Evolutionary conservation across 2,329 filamentous ascomycete genomes (phyloP).

Genomic region (Chaetomiaceae sp.): DNA sequence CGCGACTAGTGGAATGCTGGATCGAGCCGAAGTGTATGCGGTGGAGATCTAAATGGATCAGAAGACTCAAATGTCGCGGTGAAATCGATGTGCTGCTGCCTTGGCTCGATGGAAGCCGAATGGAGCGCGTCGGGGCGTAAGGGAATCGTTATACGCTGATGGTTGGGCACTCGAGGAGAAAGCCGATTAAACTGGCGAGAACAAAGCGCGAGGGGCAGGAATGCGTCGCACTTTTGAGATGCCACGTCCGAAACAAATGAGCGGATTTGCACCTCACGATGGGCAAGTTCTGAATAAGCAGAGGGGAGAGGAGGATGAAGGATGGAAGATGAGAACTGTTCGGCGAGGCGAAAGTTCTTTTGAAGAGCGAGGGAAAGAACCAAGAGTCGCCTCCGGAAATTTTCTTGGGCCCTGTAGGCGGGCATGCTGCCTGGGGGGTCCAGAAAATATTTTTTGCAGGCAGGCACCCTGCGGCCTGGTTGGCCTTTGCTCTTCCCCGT

Average conservation of each 20-base stretch:
- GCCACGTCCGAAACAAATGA: slow-evolving; percentile 17
- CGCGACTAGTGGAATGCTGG: slow-evolving; percentile 5
- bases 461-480: slow-evolving; percentile 9
- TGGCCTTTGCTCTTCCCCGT: too few relatives aligned
- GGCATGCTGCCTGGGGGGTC: neutral
- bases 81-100: neutral
- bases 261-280: slow-evolving; percentile 21
- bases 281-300: slow-evolving; percentile 14
- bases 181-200: neutral
- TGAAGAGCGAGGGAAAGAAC: slow-evolving; percentile 11
- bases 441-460: slow-evolving; percentile 24
- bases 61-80: slow-evolving; percentile 1
- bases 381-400: slow-evolving; percentile 18
- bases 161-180: neutral
- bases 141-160: too few relatives aligned
- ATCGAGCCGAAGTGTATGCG: too few relatives aligned
- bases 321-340: slow-evolving; percentile 13
- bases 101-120: slow-evolving; percentile 6
- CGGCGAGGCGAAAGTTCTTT: slow-evolving; percentile 17
- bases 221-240: neutral
- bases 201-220: slow-evolving; percentile 2
- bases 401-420: slow-evolving; percentile 13
- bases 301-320: slow-evolving; percentile 14
- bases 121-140: neutral
- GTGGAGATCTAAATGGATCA: neutral